Evolutionary conservation across 495 filamentous ascomycete species (phyloP).

Genomic region (Penicillium alfredii): DNA sequence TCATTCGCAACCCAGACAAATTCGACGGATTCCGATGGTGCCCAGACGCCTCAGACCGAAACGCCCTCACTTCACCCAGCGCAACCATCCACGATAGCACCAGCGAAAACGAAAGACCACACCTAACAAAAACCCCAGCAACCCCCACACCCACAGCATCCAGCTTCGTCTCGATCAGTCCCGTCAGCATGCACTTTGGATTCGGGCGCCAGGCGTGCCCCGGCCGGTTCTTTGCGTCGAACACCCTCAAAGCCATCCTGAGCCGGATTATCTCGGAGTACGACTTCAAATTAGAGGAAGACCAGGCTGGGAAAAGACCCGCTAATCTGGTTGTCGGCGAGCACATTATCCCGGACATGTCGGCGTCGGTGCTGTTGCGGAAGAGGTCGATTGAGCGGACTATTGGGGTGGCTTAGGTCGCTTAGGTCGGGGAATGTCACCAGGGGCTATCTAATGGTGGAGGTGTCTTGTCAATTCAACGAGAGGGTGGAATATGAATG

Average conservation of each 20-base stretch:
- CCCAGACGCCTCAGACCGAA: constrained; percentile 14
- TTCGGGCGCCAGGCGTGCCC: constrained; percentile 41
- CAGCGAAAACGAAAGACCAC: too few relatives aligned
- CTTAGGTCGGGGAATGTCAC: too few relatives aligned
- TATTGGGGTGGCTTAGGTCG: too few relatives aligned
- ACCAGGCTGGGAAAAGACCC: constrained; percentile 15
- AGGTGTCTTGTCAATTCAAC: too few relatives aligned
- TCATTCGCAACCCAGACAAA: constrained; percentile 13
- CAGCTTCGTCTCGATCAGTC: constrained; percentile 21
- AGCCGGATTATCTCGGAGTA: constrained; percentile 48
- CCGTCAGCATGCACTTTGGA: constrained; percentile 30
- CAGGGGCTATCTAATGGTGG: too few relatives aligned
- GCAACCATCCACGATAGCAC: too few relatives aligned
- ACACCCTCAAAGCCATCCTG: constrained; percentile 51
- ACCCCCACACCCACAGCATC: constrained; percentile 1
- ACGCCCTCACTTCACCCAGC: constrained; percentile 1
- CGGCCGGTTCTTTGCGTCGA: constrained; percentile 52
- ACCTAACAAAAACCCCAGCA: not conserved
- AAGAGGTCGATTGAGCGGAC: constrained; percentile 13
- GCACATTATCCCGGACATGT: constrained; percentile 25
- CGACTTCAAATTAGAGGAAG: constrained; percentile 38
- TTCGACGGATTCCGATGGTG: constrained; percentile 38
- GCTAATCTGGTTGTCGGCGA: constrained; percentile 26
- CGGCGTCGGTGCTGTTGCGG: constrained; percentile 22
- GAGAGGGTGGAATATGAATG: too few relatives aligned